Evolutionary conservation across 139 green algal species (phyloP), one percentile per base, ranked within the genome.

Genomic region (Auxenochlorella protothecoides): DNA sequence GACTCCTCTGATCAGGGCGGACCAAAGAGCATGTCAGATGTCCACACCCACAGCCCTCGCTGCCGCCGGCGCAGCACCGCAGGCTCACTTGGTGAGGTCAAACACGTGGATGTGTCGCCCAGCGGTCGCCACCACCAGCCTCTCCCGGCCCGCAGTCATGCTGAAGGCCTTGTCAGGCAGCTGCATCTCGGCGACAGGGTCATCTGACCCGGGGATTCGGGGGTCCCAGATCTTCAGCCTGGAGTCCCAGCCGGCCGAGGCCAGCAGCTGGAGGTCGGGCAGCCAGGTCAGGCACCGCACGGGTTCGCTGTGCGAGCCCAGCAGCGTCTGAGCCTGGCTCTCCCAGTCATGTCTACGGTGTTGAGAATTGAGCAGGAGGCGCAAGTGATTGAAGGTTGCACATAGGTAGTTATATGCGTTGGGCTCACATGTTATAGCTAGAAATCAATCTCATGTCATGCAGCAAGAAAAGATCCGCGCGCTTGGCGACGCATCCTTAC

Each of bases 81-180:
- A 10, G 4, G 11, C 81, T 59, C 61, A 91, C 85, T 77, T 89
- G 59, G 85, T 74, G 6, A 91, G 52, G 74, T 96, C 90, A 74
- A 85, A 96, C 53, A 97, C 84, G 54, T 83, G 73, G 54, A 97
- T 82, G 56, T 93, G 85, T 6, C 89, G 74, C n/a, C 78, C 82
- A 7, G 86, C 86, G 7, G 84, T 93, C 55, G 71, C 92, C 44
- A 95, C 85, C 55, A 97, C 89, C 11, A 97, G 74, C 8, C 81
- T 72, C 10, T 72, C 63, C 2, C 75, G 78, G 8, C 74, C 57
- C 4, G 77, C 79, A 15, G 51, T 69, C 82, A 93, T 88, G 51
- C 75, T 87, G 74, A 91, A 96, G 13, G 85, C 89, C 63, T 90
- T 91, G 67, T 85, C 89, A 0, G 87, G 89, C 61, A 96, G 83